Evolutionary conservation across 768 basidiomycete genomes (phyloP), one percentile per base, ranked within the genome.

Genomic region (Boletus coccyginus): DNA sequence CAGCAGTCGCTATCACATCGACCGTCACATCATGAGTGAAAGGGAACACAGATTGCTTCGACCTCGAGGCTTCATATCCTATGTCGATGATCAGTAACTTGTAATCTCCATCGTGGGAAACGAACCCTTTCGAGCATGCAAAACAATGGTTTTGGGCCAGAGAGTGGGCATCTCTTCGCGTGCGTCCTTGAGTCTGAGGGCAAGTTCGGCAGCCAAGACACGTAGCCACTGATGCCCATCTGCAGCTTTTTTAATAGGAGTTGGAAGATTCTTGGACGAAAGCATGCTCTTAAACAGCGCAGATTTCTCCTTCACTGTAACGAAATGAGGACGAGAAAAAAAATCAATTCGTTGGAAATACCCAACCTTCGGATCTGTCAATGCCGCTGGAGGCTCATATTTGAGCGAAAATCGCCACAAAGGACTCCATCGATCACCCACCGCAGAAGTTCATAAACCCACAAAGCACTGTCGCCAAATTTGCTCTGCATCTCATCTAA

Each of bases 381-480:
- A 98, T 86, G 11, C 95, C 92, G 60, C 89, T 90, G 56, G 4
- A 57, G 40, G 31, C 27, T 40, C 33, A n/a, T 7, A 27, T 42
- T 39, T 36, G 21, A 58, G 29, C 21, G 19, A 41, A 36, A 21
- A 21, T 47, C 14, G 40, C 33, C 33, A 13, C 33, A 57, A 8
- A 19, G 2, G 38, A 24, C 7, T 29, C 39, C 9, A 45, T 50
- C 11, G 27, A 8, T 38, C 31, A 66, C 81, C 55, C 63, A 91
- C 93, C 97, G 80, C 10, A 98, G 73, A 24, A 96, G 79, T 63
- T 98, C 92, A 66, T 90, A 96, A 11, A 98, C 82, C 97, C 97
- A 98, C 13, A 95, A 79, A 0, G 87, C 85, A 57, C 84, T 78
- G 55, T 92, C 90, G 31, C 90, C 92, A 52, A 92, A 91, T 65